These are phyloP conservation scores for Brassica carinata DNA, from an alignment of 345 rosid genomes.

Conservation along the genomic window DNA sequence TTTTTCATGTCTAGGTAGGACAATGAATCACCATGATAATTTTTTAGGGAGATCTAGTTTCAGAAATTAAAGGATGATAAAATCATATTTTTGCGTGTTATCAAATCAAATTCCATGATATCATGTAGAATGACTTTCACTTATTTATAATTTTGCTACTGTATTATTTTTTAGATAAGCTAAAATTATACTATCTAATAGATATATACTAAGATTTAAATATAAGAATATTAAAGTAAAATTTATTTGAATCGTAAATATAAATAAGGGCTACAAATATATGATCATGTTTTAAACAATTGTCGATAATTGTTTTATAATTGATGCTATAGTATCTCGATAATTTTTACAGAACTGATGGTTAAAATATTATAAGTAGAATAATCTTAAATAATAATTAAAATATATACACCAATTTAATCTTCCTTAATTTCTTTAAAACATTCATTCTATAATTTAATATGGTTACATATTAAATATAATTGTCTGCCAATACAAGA, in stretches of 20 bases:
- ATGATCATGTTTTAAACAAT: neutral
- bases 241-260: neutral
- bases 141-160: too few species aligned
- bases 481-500: slow-evolving; percentile 3
- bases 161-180: neutral
- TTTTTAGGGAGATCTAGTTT: neutral
- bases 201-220: neutral
- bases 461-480: neutral
- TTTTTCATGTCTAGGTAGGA: neutral
- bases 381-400: neutral
- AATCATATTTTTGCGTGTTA: neutral
- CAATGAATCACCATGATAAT: neutral
- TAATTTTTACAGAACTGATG: neutral
- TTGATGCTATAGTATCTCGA: too few species aligned
- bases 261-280: neutral
- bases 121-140: neutral
- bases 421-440: neutral
- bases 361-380: neutral
- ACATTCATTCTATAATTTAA: neutral
- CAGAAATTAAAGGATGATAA: neutral
- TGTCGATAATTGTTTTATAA: neutral
- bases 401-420: neutral
- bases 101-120: neutral
- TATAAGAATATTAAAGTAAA: neutral
- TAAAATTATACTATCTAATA: neutral